These are phyloP conservation scores for Casaregolazyma suthepensis DNA, from an alignment of 1,139 yeast species.

Conservation along the genomic window DNA sequence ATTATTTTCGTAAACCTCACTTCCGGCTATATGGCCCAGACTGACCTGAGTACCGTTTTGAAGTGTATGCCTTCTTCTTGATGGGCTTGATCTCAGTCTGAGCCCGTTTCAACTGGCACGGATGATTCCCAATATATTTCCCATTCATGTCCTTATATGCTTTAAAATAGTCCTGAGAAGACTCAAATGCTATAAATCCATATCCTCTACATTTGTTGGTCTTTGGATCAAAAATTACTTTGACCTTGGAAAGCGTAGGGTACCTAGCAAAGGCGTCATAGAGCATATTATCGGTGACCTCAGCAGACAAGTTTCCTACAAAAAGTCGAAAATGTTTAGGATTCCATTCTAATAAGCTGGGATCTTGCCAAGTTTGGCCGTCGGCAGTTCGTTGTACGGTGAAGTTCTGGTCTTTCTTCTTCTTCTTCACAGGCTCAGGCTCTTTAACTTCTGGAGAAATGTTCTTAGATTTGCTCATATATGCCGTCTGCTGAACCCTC, in stretches of 20 bases:
- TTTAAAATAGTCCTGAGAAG: slow-evolving; percentile 53
- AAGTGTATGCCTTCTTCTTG: background rate
- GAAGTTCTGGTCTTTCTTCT: slow-evolving; percentile 10
- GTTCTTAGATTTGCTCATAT: slow-evolving; percentile 7
- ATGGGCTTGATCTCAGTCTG: slow-evolving; percentile 42
- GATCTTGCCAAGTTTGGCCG: slow-evolving; percentile 46
- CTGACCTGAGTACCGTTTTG: background rate
- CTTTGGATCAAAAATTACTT: slow-evolving; percentile 35
- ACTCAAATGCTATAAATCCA: slow-evolving; percentile 63
- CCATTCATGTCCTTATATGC: slow-evolving; percentile 76
- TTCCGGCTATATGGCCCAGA: background rate
- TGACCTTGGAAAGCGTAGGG: slow-evolving; percentile 47
- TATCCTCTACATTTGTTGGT: slow-evolving; percentile 52
- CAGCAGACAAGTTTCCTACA: slow-evolving; percentile 69
- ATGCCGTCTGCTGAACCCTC: slow-evolving; percentile 28
- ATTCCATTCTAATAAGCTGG: slow-evolving; percentile 47
- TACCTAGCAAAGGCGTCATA: slow-evolving; percentile 47
- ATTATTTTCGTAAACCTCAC: too few relatives aligned
- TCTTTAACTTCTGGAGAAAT: background rate
- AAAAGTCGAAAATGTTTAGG: slow-evolving; percentile 65
- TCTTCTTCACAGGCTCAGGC: background rate
- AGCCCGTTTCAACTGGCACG: slow-evolving; percentile 64
- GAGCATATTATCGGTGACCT: slow-evolving; percentile 54
- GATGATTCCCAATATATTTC: slow-evolving; percentile 68
- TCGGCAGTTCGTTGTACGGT: slow-evolving; percentile 43